Conservation (phyloP, 495 filamentous ascomycete species). For the Penicillium canescens region DNA sequence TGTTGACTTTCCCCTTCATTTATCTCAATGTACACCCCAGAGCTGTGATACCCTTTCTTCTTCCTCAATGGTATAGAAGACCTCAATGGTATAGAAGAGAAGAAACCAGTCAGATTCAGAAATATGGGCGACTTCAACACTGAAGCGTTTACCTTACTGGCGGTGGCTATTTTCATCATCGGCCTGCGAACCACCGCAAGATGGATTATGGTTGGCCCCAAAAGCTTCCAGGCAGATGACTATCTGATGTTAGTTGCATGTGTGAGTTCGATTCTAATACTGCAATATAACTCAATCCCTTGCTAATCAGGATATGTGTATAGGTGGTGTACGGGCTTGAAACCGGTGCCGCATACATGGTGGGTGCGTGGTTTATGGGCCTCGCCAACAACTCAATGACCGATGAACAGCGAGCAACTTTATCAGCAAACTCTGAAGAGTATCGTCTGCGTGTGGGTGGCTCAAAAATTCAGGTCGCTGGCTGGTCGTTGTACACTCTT, state of each 20-base stretch:
- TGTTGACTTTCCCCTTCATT: slow-evolving; percentile 19
- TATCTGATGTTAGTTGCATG: slow-evolving; percentile 59
- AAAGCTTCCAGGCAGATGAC: slow-evolving; percentile 55
- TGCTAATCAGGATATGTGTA: slow-evolving; percentile 13
- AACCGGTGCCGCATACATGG: slow-evolving; percentile 48
- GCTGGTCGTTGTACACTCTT: slow-evolving; percentile 59
- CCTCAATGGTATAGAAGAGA: slow-evolving; percentile 1
- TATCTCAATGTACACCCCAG: slow-evolving; percentile 20
- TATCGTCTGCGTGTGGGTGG: slow-evolving; percentile 52
- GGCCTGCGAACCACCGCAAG: slow-evolving; percentile 48
- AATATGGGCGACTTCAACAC: slow-evolving; percentile 40
- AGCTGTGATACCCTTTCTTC: slow-evolving; percentile 1
- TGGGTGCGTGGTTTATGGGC: slow-evolving; percentile 46
- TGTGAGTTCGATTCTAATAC: slow-evolving; percentile 32
- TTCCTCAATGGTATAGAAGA: slow-evolving; percentile 2
- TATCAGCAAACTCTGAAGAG: slow-evolving; percentile 47
- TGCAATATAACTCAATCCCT: not conserved
- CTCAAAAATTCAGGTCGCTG: slow-evolving; percentile 56
- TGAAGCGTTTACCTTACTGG: slow-evolving; percentile 56
- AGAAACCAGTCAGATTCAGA: not conserved
- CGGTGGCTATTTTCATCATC: slow-evolving; percentile 49
- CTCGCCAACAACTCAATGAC: slow-evolving; percentile 60
- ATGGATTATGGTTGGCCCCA: slow-evolving; percentile 51
- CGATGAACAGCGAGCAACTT: slow-evolving; percentile 39
- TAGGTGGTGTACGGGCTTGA: slow-evolving; percentile 42